phyloP scores from a whole-genome alignment of 352 stramenopile genomes.

The Peronospora destructor region DNA sequence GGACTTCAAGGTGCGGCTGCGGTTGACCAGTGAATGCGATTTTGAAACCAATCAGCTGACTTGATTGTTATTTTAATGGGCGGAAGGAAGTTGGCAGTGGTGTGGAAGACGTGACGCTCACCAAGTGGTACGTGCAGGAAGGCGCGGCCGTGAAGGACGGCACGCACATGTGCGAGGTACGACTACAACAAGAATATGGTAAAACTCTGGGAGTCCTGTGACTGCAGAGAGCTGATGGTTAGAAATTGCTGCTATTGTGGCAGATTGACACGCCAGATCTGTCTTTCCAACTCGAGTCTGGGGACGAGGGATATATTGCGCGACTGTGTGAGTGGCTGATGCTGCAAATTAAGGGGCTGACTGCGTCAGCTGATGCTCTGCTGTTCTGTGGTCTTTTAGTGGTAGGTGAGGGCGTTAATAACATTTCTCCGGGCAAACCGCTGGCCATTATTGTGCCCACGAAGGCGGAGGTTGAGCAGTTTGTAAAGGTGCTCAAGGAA shows the following conservation, averaged over 20 bases:
- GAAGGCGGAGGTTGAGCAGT: conserved; percentile 53
- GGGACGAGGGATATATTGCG: conserved; percentile 74
- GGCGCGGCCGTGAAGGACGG: conserved; percentile 57
- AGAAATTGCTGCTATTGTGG: neutral
- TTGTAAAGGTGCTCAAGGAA: conserved; percentile 45
- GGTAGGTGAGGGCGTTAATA: conserved; percentile 44
- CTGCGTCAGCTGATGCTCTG: conserved; percentile 4
- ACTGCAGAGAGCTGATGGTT: too few species aligned
- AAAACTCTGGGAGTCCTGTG: too few species aligned
- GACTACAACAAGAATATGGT: neutral
- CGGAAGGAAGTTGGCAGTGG: conserved; percentile 45
- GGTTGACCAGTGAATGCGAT: neutral
- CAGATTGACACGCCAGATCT: conserved; percentile 84
- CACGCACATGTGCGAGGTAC: conserved; percentile 71
- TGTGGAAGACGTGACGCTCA: conserved; percentile 45
- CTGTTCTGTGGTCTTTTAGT: conserved; percentile 31
- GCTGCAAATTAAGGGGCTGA: neutral
- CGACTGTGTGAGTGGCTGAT: conserved; percentile 47
- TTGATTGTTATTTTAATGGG: too few species aligned
- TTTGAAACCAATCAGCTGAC: too few species aligned
- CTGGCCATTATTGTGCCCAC: conserved; percentile 72
- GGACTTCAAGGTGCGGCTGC: conserved; percentile 59
- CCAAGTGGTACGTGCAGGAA: conserved; percentile 73
- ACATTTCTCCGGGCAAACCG: conserved; percentile 58
- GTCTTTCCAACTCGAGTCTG: conserved; percentile 68